A percentile compares a stretch with the other conserved stretches of the same genome.
Evolutionary conservation across 352 stramenopile species (phyloP).

Genomic region (Pythium phragmiticola): DNA sequence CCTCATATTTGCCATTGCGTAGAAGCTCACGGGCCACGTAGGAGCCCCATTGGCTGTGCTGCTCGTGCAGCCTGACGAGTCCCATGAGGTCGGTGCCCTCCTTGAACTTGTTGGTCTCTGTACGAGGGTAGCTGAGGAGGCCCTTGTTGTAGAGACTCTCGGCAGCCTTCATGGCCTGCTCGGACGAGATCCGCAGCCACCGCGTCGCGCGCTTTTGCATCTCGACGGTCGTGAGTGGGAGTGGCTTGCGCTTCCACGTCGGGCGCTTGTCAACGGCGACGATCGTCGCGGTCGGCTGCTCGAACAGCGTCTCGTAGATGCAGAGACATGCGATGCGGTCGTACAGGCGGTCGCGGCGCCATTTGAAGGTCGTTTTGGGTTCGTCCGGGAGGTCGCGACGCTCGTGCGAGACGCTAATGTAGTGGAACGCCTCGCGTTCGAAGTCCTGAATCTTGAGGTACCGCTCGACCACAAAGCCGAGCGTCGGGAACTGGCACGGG

Average conservation of each 20-base stretch:
- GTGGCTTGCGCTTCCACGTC: conserved; percentile 94
- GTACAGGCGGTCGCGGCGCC: conserved; percentile 94
- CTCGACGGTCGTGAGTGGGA: conserved; percentile 98
- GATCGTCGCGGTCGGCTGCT: conserved; percentile 61
- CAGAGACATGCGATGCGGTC: conserved; percentile 92
- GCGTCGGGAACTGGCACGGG: conserved; percentile 99
- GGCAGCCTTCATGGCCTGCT: conserved; percentile 95
- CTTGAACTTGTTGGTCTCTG: conserved; percentile 99
- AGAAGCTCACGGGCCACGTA: conserved; percentile 77
- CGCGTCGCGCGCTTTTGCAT: conserved; percentile 96
- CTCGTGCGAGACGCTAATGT: conserved; percentile 88
- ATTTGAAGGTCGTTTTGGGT: conserved; percentile 92
- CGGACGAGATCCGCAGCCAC: conserved; percentile 95
- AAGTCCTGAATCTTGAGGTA: conserved; percentile 97
- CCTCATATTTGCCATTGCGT: conserved; percentile 61
- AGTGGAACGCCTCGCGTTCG: conserved; percentile 95
- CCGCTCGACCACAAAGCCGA: conserved; percentile 96
- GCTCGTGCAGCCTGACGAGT: conserved; percentile 75
- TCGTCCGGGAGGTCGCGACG: conserved; percentile 44
- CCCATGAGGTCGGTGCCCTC: conserved; percentile 88
- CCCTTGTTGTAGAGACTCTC: conserved; percentile 98
- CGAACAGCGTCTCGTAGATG: conserved; percentile 89
- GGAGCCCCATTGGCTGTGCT: conserved; percentile 65
- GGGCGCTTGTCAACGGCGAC: conserved; percentile 67
- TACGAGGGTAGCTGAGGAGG: conserved; percentile 98